phyloP scores from a whole-genome alignment of 495 filamentous ascomycete species.

The Aspergillus sclerotioniger region DNA sequence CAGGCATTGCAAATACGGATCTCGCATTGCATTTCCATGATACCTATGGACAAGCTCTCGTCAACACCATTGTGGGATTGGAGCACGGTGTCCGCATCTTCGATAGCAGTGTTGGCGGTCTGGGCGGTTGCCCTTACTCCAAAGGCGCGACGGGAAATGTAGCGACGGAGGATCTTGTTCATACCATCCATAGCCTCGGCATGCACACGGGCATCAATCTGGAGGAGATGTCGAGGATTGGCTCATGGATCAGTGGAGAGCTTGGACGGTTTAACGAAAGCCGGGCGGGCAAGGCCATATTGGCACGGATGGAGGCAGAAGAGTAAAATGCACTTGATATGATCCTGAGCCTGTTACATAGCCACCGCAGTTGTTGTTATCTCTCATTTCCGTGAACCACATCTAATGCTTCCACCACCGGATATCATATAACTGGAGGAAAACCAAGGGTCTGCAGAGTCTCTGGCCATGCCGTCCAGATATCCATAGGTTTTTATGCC shows the following conservation, averaged over 20 bases:
- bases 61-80: conserved; percentile 82
- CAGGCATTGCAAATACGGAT: conserved; percentile 75
- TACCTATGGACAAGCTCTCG: conserved; percentile 91
- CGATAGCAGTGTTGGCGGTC: conserved; percentile 83
- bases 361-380: too few species aligned
- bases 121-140: conserved; percentile 92
- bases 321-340: not conserved
- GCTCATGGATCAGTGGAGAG: conserved; percentile 84
- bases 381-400: not conserved
- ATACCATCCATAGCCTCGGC: conserved; percentile 83
- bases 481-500: too few species aligned
- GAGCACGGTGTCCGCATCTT: conserved; percentile 89
- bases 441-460: too few species aligned
- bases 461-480: too few species aligned
- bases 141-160: conserved; percentile 96
- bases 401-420: not conserved
- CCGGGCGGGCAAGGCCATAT: conserved; percentile 72
- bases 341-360: too few species aligned
- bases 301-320: conserved; percentile 48
- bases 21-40: conserved; percentile 95
- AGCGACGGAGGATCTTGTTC: conserved; percentile 88
- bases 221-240: conserved; percentile 75
- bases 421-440: too few species aligned
- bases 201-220: conserved; percentile 86
- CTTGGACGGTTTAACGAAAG: conserved; percentile 74